A percentile compares a stretch with the other conserved stretches of the same genome.
These are phyloP conservation scores for Phytophthora syringae DNA, from an alignment of 352 stramenopile species.

Conservation along the genomic window DNA sequence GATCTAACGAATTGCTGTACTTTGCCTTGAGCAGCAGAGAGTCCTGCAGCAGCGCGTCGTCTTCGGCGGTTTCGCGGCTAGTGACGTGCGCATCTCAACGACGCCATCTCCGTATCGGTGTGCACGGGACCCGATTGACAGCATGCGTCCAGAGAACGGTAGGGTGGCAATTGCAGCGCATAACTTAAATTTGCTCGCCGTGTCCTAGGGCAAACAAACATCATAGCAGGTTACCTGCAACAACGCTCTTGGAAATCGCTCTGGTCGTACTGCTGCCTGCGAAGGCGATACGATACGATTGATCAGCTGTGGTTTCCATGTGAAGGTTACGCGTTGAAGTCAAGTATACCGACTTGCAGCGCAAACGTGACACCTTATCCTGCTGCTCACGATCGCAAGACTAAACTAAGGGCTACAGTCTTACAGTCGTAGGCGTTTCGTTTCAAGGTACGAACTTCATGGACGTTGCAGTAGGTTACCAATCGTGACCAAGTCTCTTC, in stretches of 20 bases:
- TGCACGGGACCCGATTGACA: not conserved
- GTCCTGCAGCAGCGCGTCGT: constrained; percentile 44
- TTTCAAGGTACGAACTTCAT: too few species aligned
- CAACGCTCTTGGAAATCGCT: too few species aligned
- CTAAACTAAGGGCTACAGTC: too few species aligned
- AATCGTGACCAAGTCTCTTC: constrained; percentile 5
- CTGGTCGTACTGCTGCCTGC: too few species aligned
- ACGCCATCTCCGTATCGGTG: constrained; percentile 1
- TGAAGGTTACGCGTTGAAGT: constrained; percentile 20
- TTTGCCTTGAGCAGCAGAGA: constrained; percentile 26
- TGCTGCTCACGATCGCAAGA: too few species aligned
- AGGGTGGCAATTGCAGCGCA: constrained; percentile 4
- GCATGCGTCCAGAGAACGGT: not conserved
- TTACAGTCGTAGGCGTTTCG: too few species aligned
- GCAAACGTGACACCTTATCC: constrained; percentile 2
- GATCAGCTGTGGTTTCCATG: too few species aligned
- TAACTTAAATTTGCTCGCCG: too few species aligned
- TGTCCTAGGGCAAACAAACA: too few species aligned
- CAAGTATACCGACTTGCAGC: constrained; percentile 1
- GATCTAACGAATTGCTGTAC: constrained; percentile 17
- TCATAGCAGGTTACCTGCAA: too few species aligned
- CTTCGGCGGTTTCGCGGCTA: constrained; percentile 60
- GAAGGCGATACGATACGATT: too few species aligned
- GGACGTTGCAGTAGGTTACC: too few species aligned
- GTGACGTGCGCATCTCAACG: constrained; percentile 22